Evolutionary conservation across 225 moss, liverwort and hornwort genomes (phyloP).

Genomic region (Antitrichia curtipendula): DNA sequence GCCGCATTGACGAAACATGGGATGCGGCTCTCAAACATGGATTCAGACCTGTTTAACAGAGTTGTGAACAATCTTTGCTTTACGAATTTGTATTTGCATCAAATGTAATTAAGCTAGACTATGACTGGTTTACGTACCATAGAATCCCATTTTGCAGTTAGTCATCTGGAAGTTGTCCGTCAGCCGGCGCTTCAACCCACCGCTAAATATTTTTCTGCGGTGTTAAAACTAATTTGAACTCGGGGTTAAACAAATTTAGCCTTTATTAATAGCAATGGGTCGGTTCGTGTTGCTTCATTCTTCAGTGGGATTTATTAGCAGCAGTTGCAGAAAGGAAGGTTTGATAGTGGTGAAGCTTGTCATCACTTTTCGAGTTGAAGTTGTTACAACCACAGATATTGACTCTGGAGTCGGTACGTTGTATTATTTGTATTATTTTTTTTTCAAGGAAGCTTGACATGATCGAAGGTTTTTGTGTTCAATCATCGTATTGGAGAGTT

Average conservation of each 20-base stretch:
- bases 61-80: background rate
- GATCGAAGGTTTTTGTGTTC: background rate
- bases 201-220: background rate
- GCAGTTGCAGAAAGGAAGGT: background rate
- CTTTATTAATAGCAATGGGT: background rate
- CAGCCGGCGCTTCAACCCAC: background rate
- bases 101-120: background rate
- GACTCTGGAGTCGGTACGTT: background rate
- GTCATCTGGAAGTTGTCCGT: background rate
- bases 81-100: background rate
- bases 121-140: background rate
- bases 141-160: background rate
- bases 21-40: constrained; percentile 32
- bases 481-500: background rate
- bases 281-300: background rate
- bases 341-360: background rate
- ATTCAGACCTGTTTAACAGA: constrained; percentile 27
- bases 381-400: background rate
- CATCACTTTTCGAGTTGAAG: background rate
- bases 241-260: background rate
- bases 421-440: background rate
- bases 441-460: background rate
- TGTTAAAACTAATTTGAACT: background rate
- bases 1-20: constrained; percentile 35
- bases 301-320: background rate